Evolutionary conservation across 805 yeast genomes (phyloP).

Genomic region (Candida coquimbonensis): DNA sequence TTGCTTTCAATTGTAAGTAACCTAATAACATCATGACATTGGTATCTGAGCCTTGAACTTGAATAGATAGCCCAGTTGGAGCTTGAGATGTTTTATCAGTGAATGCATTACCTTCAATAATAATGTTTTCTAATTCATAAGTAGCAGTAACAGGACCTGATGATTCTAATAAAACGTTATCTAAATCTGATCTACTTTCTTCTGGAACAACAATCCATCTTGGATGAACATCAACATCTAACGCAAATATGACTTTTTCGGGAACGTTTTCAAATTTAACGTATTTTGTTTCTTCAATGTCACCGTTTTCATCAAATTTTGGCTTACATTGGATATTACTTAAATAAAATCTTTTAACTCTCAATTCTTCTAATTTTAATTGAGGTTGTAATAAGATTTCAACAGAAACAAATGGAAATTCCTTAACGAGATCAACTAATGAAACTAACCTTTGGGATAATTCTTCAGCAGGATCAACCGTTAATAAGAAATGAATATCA

Average conservation of each 20-base stretch:
- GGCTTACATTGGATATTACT: conserved; percentile 34
- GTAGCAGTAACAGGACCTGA: conserved; percentile 32
- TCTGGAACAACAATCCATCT: conserved; percentile 62
- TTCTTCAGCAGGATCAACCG: conserved; percentile 70
- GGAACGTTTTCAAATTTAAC: conserved; percentile 44
- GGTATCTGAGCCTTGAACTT: conserved; percentile 41
- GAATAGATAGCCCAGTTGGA: conserved; percentile 19
- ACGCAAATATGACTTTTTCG: conserved; percentile 41
- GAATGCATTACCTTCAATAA: conserved; percentile 67
- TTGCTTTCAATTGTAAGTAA: conserved; percentile 69
- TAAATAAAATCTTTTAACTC: conserved; percentile 54
- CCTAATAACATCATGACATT: conserved; percentile 76
- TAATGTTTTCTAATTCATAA: conserved; percentile 45
- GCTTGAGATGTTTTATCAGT: conserved; percentile 28
- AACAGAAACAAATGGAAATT: conserved; percentile 44
- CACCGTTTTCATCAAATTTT: conserved; percentile 23
- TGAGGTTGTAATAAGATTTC: conserved; percentile 56
- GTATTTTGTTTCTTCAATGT: conserved; percentile 18
- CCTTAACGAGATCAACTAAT: conserved; percentile 34
- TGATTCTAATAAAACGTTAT: conserved; percentile 44
- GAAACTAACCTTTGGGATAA: conserved; percentile 56
- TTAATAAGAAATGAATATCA: conserved; percentile 47
- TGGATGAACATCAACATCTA: conserved; percentile 53
- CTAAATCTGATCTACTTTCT: conserved; percentile 50
- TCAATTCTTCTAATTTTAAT: conserved; percentile 31